These are phyloP conservation scores for Anisodus tanguticus DNA, from an alignment of 257 asterid genomes.

Conservation along the genomic window DNA sequence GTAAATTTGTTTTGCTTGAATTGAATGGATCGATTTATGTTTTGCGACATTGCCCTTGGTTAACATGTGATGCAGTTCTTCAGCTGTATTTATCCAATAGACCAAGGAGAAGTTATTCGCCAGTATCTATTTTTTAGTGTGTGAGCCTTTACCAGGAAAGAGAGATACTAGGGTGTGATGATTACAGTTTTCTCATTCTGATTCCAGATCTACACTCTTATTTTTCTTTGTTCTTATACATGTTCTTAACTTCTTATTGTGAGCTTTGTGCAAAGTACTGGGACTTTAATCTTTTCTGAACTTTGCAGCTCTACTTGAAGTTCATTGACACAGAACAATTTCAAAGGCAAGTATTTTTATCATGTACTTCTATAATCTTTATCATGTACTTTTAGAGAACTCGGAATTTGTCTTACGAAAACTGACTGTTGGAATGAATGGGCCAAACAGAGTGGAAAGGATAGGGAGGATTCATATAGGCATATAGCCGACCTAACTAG, in stretches of 20 bases:
- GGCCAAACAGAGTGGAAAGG: not conserved
- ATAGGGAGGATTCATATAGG: not conserved
- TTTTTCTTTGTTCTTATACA: not conserved
- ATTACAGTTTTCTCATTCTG: not conserved
- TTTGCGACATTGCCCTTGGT: not conserved
- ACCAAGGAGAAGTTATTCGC: not conserved
- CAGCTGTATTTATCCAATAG: not conserved
- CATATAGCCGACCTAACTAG: not conserved
- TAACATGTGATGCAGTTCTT: constrained; percentile 17
- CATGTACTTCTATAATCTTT: not conserved
- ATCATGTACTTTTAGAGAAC: not conserved
- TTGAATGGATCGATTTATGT: not conserved
- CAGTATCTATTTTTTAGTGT: too few species aligned
- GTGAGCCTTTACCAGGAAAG: not conserved
- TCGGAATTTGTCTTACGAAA: not conserved
- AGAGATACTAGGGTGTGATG: not conserved
- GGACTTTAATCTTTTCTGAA: not conserved
- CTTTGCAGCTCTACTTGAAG: constrained; percentile 65
- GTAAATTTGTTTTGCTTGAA: constrained; percentile 3
- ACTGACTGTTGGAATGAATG: not conserved
- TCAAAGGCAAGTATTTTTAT: constrained; percentile 65
- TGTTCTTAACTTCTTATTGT: not conserved
- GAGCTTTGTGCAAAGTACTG: not conserved
- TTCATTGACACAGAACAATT: constrained; percentile 93
- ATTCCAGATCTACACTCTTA: not conserved